phyloP scores from a whole-genome alignment of 192 early-diverging fungal genomes.

The Coemansia sp. region DNA sequence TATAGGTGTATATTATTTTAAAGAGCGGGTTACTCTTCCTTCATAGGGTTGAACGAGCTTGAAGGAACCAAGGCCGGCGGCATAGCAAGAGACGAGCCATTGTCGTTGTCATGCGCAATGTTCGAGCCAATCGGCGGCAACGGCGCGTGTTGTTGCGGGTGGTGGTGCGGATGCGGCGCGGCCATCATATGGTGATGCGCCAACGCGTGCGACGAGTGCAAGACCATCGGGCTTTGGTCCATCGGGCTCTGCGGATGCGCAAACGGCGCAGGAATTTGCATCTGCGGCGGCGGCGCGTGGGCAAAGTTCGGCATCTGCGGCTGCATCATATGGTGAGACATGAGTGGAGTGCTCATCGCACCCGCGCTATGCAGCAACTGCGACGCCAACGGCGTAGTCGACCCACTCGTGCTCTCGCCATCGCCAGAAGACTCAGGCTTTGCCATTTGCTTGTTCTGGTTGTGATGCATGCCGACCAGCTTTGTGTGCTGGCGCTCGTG shows the following conservation, averaged over 20 bases:
- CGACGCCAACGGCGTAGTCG: constrained; percentile 42
- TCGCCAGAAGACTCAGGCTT: constrained; percentile 3
- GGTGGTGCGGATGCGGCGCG: constrained; percentile 19
- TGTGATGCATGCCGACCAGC: constrained; percentile 26
- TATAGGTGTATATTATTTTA: neutral
- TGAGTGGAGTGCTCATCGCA: neutral
- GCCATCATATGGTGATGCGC: neutral
- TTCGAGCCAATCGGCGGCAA: neutral
- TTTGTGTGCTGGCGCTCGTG: constrained; percentile 55
- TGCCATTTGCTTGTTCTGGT: constrained; percentile 26
- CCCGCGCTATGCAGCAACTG: constrained; percentile 16
- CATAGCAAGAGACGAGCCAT: constrained; percentile 3
- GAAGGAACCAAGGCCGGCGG: constrained; percentile 2
- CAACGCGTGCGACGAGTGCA: constrained; percentile 9
- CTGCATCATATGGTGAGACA: constrained; percentile 21
- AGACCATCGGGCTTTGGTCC: constrained; percentile 16
- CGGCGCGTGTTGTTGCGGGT: constrained; percentile 6
- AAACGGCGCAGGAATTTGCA: neutral
- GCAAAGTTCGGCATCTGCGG: constrained; percentile 8
- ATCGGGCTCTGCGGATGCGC: neutral
- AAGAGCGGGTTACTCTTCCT: neutral
- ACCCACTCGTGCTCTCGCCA: constrained; percentile 27
- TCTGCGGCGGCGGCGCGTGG: neutral
- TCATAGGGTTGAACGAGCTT: constrained; percentile 14
- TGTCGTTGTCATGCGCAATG: neutral